Evolutionary conservation across 1,139 yeast genomes (phyloP).

Genomic region (Nakaseomyces bracarensis): DNA sequence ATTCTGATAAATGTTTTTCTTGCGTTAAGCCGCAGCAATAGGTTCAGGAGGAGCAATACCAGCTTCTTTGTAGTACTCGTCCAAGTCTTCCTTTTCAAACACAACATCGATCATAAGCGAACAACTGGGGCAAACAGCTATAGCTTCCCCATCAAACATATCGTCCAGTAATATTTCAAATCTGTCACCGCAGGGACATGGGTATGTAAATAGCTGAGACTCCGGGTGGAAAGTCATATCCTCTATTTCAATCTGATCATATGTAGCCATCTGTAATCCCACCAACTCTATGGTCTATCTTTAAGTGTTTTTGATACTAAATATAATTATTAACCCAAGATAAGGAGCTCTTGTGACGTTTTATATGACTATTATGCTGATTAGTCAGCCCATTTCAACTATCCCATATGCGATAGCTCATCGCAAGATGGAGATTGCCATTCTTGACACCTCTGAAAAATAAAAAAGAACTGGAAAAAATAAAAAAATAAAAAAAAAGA

Average conservation of each 20-base stretch:
- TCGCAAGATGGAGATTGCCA: background rate
- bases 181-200: slow-evolving; percentile 97
- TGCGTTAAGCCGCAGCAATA: slow-evolving; percentile 18
- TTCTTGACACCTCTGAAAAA: too few species aligned
- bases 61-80: slow-evolving; percentile 37
- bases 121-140: slow-evolving; percentile 96
- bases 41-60: slow-evolving; percentile 26
- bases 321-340: too few species aligned
- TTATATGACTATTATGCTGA: too few species aligned
- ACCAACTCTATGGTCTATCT: too few species aligned
- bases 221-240: slow-evolving; percentile 86
- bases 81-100: slow-evolving; percentile 54
- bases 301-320: too few species aligned
- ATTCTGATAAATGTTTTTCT: too few species aligned
- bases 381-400: background rate
- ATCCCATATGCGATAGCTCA: background rate
- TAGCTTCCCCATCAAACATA: slow-evolving; percentile 80
- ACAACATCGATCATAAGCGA: slow-evolving; percentile 88
- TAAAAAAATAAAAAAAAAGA: background rate
- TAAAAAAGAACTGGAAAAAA: background rate
- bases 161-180: slow-evolving; percentile 85
- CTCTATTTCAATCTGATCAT: slow-evolving; percentile 94
- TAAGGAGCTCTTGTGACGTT: too few species aligned
- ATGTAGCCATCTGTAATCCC: slow-evolving; percentile 40
- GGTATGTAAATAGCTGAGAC: slow-evolving; percentile 78